phyloP scores from a whole-genome alignment of 2,329 filamentous ascomycete species.

The Botrytis aclada region DNA sequence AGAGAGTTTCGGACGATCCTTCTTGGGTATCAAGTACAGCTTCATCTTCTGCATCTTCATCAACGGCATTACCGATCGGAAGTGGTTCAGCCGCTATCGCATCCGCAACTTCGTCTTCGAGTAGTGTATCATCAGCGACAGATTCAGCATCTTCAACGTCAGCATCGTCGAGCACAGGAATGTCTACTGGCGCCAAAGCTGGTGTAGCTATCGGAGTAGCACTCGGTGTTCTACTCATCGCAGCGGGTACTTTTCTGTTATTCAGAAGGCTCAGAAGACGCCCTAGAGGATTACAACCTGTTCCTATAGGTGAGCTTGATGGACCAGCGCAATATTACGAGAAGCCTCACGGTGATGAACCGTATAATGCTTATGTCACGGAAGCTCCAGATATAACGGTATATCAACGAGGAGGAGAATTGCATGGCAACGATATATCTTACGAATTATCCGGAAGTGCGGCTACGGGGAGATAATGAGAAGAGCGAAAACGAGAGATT shows the following conservation, averaged over 20 bases:
- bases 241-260: background rate
- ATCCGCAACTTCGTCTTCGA: background rate
- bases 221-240: background rate
- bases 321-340: background rate
- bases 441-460: background rate
- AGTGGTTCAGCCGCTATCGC: background rate
- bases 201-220: background rate
- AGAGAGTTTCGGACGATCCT: conserved; percentile 3
- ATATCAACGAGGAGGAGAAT: background rate
- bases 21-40: conserved; percentile 3
- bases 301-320: background rate
- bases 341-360: background rate
- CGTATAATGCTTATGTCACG: background rate
- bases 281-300: background rate
- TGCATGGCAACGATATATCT: background rate
- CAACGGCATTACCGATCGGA: background rate
- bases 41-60: background rate
- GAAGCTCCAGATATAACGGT: background rate
- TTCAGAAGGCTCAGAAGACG: background rate
- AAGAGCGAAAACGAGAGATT: background rate
- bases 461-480: background rate
- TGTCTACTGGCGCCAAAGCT: background rate
- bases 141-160: background rate
- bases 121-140: background rate
- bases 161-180: background rate